A percentile compares a stretch with the other conserved stretches of the same genome.
Evolutionary conservation across 495 filamentous ascomycete species (phyloP).

Genomic region (Massariosphaeria phaeospora): DNA sequence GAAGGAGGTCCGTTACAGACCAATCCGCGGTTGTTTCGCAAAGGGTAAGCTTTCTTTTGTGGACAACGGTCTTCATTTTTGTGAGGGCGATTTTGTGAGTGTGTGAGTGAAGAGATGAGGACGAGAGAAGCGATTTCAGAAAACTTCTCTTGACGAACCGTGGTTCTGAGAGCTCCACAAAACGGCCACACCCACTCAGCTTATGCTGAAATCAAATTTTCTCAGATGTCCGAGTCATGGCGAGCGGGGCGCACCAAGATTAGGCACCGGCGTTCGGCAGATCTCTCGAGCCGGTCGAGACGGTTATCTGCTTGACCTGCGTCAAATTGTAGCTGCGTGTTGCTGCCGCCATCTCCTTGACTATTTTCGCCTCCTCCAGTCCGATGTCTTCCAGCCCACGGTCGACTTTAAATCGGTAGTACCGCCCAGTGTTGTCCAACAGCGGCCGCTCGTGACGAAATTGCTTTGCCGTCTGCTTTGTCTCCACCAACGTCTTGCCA

Average conservation of each 20-base stretch:
- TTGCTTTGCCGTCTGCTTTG: constrained; percentile 10
- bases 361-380: constrained; percentile 5
- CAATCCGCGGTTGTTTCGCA: background rate
- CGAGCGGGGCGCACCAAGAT: background rate
- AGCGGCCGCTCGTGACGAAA: constrained; percentile 3
- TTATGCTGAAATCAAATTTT: too few species aligned
- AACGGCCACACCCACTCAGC: too few species aligned
- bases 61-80: too few species aligned
- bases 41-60: constrained; percentile 2
- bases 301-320: constrained; percentile 13
- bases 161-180: too few species aligned
- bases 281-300: background rate
- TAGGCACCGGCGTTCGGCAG: constrained; percentile 1
- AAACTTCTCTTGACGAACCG: too few species aligned
- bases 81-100: too few species aligned
- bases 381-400: constrained; percentile 17
- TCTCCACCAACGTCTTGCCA: constrained; percentile 4
- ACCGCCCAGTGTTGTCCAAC: constrained; percentile 2
- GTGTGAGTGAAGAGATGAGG: too few species aligned
- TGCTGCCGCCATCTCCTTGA: constrained; percentile 1
- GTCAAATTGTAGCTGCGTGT: constrained; percentile 8
- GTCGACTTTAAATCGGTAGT: constrained; percentile 18
- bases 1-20: background rate
- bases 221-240: too few species aligned
- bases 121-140: too few species aligned